These are phyloP conservation scores for Mychonastes homosphaera DNA, from an alignment of 139 green algal species.

Conservation along the genomic window DNA sequence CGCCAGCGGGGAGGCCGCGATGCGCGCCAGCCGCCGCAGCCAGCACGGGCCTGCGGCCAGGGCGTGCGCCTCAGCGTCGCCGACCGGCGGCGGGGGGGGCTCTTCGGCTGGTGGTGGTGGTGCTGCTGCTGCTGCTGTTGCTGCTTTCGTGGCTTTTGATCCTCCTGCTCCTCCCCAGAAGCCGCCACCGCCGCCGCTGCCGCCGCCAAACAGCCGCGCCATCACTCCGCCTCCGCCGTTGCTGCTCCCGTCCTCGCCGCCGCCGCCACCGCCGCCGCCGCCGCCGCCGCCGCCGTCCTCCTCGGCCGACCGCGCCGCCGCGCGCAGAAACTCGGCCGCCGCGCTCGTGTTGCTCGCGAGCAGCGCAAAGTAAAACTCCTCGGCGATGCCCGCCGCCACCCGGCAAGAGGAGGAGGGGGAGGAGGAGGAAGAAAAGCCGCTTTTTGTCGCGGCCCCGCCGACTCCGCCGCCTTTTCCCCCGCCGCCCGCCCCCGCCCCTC, in stretches of 20 bases:
- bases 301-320: too few species aligned
- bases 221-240: not conserved
- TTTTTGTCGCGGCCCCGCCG: too few species aligned
- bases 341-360: too few species aligned
- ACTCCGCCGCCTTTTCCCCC: too few species aligned
- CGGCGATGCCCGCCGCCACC: too few species aligned
- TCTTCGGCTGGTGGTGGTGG: not conserved
- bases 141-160: not conserved
- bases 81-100: not conserved
- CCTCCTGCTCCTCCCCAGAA: not conserved
- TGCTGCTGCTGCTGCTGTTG: not conserved
- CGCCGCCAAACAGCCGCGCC: not conserved
- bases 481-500: not conserved
- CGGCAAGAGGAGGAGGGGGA: too few species aligned
- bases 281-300: too few species aligned
- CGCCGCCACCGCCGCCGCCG: too few species aligned
- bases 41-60: conserved; percentile 9
- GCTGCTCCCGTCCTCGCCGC: too few species aligned
- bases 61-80: conserved; percentile 1
- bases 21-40: conserved; percentile 4
- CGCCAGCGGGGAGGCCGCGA: conserved; percentile 3
- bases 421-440: too few species aligned
- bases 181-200: not conserved
- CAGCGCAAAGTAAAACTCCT: too few species aligned
- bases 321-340: too few species aligned